These are phyloP conservation scores for Pseudomassariella vexata DNA, from an alignment of 2,329 filamentous ascomycete genomes.

Conservation along the genomic window DNA sequence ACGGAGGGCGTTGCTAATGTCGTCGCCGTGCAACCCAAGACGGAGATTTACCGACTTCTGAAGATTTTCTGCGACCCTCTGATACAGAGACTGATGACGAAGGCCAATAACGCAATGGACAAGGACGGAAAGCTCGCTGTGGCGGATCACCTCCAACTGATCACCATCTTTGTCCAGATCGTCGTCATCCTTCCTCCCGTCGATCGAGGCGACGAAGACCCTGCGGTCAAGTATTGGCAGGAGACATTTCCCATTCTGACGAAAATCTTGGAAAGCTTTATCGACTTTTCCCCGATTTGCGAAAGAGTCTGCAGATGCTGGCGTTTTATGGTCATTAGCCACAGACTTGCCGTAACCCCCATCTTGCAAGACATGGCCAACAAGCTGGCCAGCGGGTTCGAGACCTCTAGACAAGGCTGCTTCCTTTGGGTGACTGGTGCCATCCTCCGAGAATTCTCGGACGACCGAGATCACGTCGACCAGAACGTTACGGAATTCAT, in stretches of 20 bases:
- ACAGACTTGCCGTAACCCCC: conserved; percentile 82
- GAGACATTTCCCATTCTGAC: conserved; percentile 86
- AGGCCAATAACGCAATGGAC: conserved; percentile 79
- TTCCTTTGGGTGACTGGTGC: conserved; percentile 98
- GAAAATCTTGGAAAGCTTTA: conserved; percentile 82
- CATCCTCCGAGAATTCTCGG: conserved; percentile 90
- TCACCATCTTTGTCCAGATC: conserved; percentile 82
- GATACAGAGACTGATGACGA: conserved; percentile 74
- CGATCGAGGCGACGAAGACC: conserved; percentile 67
- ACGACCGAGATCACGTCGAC: conserved; percentile 80
- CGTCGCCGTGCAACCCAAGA: conserved; percentile 75
- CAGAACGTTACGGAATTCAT: conserved; percentile 78
- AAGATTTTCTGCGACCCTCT: conserved; percentile 93
- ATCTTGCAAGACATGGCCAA: conserved; percentile 81
- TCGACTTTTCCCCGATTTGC: conserved; percentile 79
- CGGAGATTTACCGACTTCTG: conserved; percentile 76
- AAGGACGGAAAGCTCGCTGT: conserved; percentile 80
- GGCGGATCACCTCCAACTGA: conserved; percentile 85
- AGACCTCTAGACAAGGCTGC: conserved; percentile 81
- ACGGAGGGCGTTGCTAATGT: conserved; percentile 94
- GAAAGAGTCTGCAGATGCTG: conserved; percentile 93
- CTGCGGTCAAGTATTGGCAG: conserved; percentile 92
- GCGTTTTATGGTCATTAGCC: conserved; percentile 95
- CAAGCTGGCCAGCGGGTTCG: conserved; percentile 81
- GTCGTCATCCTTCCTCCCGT: conserved; percentile 66